A percentile compares a stretch with the other conserved stretches of the same genome.
phyloP scores from a whole-genome alignment of 1,284 basidiomycete species.

The Agroathelia rolfsii region DNA sequence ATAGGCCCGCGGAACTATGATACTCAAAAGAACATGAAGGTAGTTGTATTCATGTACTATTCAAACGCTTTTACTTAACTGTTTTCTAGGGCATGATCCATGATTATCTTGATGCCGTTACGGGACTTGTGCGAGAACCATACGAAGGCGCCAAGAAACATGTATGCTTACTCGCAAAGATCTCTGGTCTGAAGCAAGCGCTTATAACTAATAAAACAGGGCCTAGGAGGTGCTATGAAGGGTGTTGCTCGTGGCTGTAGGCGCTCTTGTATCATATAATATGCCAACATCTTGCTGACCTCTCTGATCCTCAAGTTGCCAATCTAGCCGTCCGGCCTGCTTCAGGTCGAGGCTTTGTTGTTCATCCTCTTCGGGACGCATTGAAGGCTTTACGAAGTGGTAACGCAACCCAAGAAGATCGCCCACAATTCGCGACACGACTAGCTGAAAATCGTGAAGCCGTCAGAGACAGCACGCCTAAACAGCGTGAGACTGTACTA shows the following conservation, averaged over 20 bases:
- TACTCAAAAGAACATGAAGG: constrained; percentile 24
- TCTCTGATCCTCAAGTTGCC: constrained; percentile 20
- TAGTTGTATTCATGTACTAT: too few relatives aligned
- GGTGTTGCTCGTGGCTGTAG: constrained; percentile 37
- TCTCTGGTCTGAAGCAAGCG: constrained; percentile 1
- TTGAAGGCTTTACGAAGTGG: constrained; percentile 25
- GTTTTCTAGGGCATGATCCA: constrained; percentile 24
- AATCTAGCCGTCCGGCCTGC: constrained; percentile 36
- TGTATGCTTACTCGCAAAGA: constrained; percentile 16
- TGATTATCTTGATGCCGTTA: constrained; percentile 43
- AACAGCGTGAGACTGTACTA: constrained; percentile 26
- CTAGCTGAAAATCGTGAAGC: constrained; percentile 29
- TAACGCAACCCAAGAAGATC: constrained; percentile 21
- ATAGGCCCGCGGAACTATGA: constrained; percentile 48
- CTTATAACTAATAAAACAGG: constrained; percentile 22
- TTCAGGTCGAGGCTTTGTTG: constrained; percentile 32
- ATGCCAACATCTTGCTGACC: constrained; percentile 1
- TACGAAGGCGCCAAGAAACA: constrained; percentile 37
- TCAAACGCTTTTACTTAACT: neutral
- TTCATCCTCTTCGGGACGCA: constrained; percentile 32
- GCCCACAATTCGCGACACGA: constrained; percentile 24
- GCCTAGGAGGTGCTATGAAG: constrained; percentile 36
- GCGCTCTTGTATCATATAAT: constrained; percentile 14
- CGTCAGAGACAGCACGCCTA: constrained; percentile 20
- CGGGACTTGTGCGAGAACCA: constrained; percentile 40